Evolutionary conservation across 306 rosid species (phyloP).

Genomic region (Vachellia pachyceras): DNA sequence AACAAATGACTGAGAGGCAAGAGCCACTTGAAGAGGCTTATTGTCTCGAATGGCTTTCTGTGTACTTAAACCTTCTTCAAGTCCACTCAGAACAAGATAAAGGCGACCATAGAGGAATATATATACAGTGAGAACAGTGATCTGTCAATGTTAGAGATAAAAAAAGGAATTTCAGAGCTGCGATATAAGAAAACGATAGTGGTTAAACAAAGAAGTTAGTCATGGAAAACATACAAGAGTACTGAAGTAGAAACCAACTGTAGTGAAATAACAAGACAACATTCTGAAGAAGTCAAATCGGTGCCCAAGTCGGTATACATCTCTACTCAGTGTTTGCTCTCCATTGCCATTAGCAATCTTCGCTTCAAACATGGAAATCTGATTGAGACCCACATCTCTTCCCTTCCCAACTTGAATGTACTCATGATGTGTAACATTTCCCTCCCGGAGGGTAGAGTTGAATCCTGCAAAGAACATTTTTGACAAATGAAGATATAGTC

Average conservation of each 20-base stretch:
- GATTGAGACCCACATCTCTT: slow-evolving; percentile 98
- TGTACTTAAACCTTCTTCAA: slow-evolving; percentile 85
- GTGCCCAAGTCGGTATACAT: slow-evolving; percentile 95
- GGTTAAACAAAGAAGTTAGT: not conserved
- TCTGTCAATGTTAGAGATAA: slow-evolving; percentile 57
- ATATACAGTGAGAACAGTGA: slow-evolving; percentile 92
- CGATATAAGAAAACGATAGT: slow-evolving; percentile 8
- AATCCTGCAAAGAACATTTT: slow-evolving; percentile 63
- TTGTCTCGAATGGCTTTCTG: slow-evolving; percentile 84
- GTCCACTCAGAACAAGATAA: slow-evolving; percentile 96
- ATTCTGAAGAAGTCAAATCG: slow-evolving; percentile 97
- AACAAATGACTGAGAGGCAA: slow-evolving; percentile 94
- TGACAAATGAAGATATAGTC: slow-evolving; percentile 12
- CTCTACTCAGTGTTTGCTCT: slow-evolving; percentile 95
- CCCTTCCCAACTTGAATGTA: slow-evolving; percentile 99
- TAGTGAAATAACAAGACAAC: slow-evolving; percentile 95
- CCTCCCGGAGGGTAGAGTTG: slow-evolving; percentile 97
- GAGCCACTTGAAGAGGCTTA: slow-evolving; percentile 98
- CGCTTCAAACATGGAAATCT: slow-evolving; percentile 98
- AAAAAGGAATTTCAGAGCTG: slow-evolving; percentile 18
- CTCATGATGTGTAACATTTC: slow-evolving; percentile 98
- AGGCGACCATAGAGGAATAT: slow-evolving; percentile 97
- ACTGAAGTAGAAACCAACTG: slow-evolving; percentile 94
- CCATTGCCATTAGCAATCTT: slow-evolving; percentile 98
- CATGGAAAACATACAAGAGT: slow-evolving; percentile 64